phyloP scores from a whole-genome alignment of 108 stramenopile genomes.

The Nannochloropsis salina region DNA sequence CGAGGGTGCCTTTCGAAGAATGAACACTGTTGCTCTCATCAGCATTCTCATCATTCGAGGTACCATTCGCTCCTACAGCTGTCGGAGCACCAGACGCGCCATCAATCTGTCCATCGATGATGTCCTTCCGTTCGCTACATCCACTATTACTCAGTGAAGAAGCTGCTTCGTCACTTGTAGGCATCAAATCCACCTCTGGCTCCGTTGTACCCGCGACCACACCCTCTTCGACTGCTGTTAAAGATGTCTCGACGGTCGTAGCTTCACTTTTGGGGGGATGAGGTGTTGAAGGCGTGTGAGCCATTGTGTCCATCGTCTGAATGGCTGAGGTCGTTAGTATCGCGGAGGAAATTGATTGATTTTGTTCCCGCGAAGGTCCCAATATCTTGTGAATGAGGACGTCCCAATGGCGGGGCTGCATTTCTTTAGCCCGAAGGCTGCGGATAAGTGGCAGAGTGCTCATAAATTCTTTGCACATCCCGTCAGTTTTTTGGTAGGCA shows the following conservation, averaged over 20 bases:
- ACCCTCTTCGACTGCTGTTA: too few species aligned
- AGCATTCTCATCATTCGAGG: background rate
- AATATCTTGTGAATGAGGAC: conserved; percentile 46
- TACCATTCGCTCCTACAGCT: background rate
- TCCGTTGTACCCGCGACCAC: too few species aligned
- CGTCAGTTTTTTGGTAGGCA: conserved; percentile 59
- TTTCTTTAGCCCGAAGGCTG: conserved; percentile 58
- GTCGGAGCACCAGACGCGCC: background rate
- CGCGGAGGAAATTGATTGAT: background rate
- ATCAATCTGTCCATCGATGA: background rate
- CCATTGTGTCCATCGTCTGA: background rate
- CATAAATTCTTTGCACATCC: conserved; percentile 67
- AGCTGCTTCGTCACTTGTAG: background rate
- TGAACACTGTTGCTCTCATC: background rate
- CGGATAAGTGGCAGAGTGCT: conserved; percentile 66
- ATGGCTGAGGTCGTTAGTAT: background rate
- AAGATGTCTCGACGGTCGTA: background rate
- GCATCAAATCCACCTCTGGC: background rate
- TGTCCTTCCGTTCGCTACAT: too few species aligned
- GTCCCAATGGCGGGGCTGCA: conserved; percentile 73
- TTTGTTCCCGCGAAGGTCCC: background rate
- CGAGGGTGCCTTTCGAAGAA: too few species aligned
- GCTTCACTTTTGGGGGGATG: background rate
- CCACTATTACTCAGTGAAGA: background rate
- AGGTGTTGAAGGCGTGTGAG: background rate